These are phyloP conservation scores for Collybia sp. DNA, from an alignment of 768 basidiomycete genomes.

Conservation along the genomic window DNA sequence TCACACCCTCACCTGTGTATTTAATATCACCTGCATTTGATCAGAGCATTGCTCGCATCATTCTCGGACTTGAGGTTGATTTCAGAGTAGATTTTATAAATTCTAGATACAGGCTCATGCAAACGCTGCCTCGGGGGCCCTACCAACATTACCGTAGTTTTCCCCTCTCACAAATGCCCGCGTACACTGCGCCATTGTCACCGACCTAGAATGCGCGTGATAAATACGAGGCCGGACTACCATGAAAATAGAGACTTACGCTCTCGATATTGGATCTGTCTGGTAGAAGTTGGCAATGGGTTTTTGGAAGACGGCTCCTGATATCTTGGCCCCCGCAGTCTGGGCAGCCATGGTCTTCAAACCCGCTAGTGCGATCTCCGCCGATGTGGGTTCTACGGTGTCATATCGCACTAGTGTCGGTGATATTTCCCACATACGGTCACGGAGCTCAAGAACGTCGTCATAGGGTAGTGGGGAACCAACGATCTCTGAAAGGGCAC, in stretches of 20 bases:
- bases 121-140: constrained; percentile 40
- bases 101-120: constrained; percentile 20
- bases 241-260: constrained; percentile 46
- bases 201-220: constrained; percentile 50
- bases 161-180: constrained; percentile 80
- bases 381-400: constrained; percentile 68
- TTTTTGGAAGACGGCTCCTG: constrained; percentile 63
- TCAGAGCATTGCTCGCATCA: background rate
- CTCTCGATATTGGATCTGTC: constrained; percentile 92
- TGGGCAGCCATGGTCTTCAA: constrained; percentile 50
- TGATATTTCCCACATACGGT: constrained; percentile 96
- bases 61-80: too few species aligned
- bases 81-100: too few species aligned
- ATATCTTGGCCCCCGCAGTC: constrained; percentile 50
- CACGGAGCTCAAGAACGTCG: constrained; percentile 75
- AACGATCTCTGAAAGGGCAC: constrained; percentile 88
- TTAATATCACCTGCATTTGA: background rate
- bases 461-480: constrained; percentile 84
- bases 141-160: constrained; percentile 48
- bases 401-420: constrained; percentile 89
- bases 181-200: constrained; percentile 94
- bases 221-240: background rate
- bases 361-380: constrained; percentile 67
- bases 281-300: constrained; percentile 93
- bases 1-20: background rate